Evolutionary conservation across 2,329 filamentous ascomycete genomes (phyloP).

Genomic region (Ustulina deusta): DNA sequence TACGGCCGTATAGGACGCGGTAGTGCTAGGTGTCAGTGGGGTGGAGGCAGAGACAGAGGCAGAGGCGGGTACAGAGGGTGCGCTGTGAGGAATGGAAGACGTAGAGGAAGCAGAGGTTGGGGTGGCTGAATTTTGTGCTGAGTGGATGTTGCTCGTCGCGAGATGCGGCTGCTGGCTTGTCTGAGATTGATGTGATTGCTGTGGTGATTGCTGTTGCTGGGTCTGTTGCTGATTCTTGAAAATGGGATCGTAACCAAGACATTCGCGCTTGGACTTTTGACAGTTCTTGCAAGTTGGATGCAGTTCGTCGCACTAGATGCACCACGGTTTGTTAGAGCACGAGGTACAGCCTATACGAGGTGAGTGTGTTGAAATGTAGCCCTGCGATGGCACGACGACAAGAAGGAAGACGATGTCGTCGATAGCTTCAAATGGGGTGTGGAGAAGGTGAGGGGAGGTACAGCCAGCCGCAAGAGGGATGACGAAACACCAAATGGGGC

Average conservation of each 20-base stretch:
- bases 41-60: slow-evolving; percentile 37
- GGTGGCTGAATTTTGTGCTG: slow-evolving; percentile 66
- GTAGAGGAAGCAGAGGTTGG: slow-evolving; percentile 45
- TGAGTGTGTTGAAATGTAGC: slow-evolving; percentile 7
- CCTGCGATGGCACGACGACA: neutral
- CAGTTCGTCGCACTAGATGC: slow-evolving; percentile 87
- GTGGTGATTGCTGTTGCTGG: slow-evolving; percentile 57
- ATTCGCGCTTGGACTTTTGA: slow-evolving; percentile 89
- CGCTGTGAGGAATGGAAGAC: slow-evolving; percentile 48
- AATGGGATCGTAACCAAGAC: slow-evolving; percentile 86
- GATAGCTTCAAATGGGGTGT: slow-evolving; percentile 31
- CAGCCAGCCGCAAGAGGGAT: slow-evolving; percentile 14
- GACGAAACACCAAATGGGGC: slow-evolving; percentile 36
- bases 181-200: slow-evolving; percentile 63
- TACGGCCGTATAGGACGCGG: slow-evolving; percentile 46
- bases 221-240: slow-evolving; percentile 73
- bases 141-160: slow-evolving; percentile 75
- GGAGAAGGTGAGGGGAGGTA: slow-evolving; percentile 25
- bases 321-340: slow-evolving; percentile 28
- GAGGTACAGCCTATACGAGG: slow-evolving; percentile 10
- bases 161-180: slow-evolving; percentile 59
- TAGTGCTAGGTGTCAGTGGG: slow-evolving; percentile 40
- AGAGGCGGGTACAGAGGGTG: slow-evolving; percentile 42
- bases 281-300: slow-evolving; percentile 93
- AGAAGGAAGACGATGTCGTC: slow-evolving; percentile 13